These are phyloP conservation scores for Claviceps fusiformis DNA, from an alignment of 2,329 filamentous ascomycete species.

Conservation along the genomic window DNA sequence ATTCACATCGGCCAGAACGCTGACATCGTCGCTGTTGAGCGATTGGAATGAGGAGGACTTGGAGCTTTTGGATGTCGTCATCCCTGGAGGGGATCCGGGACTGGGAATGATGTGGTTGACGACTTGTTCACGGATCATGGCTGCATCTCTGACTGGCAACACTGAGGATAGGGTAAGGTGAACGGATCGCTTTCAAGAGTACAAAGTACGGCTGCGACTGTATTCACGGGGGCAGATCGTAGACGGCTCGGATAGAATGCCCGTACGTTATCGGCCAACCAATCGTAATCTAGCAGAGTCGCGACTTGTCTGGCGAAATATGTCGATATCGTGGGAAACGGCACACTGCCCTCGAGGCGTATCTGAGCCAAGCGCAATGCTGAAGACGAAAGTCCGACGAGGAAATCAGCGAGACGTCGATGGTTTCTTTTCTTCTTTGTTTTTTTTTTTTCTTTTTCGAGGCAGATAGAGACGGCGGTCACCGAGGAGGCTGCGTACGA, in stretches of 20 bases:
- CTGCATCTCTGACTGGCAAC: constrained; percentile 15
- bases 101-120: constrained; percentile 15
- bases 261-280: neutral
- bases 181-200: neutral
- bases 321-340: neutral
- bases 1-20: constrained; percentile 55
- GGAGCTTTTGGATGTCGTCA: constrained; percentile 74
- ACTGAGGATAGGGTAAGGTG: neutral
- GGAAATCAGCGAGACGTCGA: neutral
- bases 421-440: too few relatives aligned
- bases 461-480: neutral
- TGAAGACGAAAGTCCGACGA: neutral
- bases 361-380: neutral
- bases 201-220: neutral
- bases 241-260: neutral
- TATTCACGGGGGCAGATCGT: neutral
- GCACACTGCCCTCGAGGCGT: neutral
- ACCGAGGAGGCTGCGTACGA: neutral
- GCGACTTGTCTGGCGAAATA: neutral
- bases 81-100: constrained; percentile 36
- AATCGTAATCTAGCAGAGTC: neutral
- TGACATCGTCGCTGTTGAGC: constrained; percentile 60
- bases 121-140: constrained; percentile 22
- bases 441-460: too few relatives aligned
- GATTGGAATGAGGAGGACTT: constrained; percentile 84